Percentiles rank a stretch among this genome's conserved stretches.
phyloP scores from a whole-genome alignment of 2,329 filamentous ascomycete genomes.

The Microcera coccophila region DNA sequence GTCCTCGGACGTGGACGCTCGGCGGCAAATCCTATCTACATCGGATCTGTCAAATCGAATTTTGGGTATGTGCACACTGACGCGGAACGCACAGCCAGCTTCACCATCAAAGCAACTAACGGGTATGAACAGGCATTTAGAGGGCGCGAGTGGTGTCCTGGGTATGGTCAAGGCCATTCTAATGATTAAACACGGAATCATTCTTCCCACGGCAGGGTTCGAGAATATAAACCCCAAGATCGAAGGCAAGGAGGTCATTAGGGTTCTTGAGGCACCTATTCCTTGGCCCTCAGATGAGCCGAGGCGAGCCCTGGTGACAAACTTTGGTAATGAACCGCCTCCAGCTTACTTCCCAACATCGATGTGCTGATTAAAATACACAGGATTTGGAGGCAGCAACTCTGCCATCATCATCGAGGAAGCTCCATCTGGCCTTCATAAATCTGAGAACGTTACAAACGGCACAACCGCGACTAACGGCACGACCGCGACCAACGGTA shows the following conservation, averaged over 20 bases:
- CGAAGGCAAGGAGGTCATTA: neutral
- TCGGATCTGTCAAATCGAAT: conserved; percentile 22
- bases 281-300: conserved; percentile 8
- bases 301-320: conserved; percentile 3
- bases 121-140: conserved; percentile 18
- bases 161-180: conserved; percentile 27
- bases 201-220: conserved; percentile 26
- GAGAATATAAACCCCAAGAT: conserved; percentile 20
- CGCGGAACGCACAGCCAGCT: no score
- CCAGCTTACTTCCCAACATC: neutral
- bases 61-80: conserved; percentile 20
- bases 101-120: neutral
- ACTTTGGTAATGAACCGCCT: neutral
- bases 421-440: conserved; percentile 7
- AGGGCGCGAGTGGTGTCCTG: conserved; percentile 24
- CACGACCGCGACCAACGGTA: neutral
- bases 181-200: conserved; percentile 21
- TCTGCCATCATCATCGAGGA: conserved; percentile 15
- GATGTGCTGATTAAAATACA: neutral
- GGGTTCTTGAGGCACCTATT: neutral
- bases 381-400: conserved; percentile 17
- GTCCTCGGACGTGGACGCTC: conserved; percentile 20
- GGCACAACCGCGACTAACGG: neutral
- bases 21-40: conserved; percentile 20
- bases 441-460: neutral